Base-by-base conservation (phyloP, 2,329 filamentous ascomycete species). In the Alternaria conjuncta region DNA sequence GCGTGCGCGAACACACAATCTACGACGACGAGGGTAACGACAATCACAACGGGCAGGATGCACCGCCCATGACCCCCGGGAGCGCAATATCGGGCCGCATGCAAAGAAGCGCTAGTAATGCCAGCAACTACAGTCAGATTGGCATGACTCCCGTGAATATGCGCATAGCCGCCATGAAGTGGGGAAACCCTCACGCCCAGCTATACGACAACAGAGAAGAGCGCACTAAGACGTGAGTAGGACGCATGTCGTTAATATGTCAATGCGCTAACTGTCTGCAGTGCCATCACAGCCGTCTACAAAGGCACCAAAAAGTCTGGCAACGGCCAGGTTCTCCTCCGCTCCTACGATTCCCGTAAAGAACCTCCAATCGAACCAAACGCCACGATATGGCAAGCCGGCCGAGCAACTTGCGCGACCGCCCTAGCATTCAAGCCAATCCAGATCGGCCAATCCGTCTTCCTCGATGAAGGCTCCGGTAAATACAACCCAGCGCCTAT, bases 361-460 rank as follows among this genome's bases (percentile, higher is more conserved):
- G 96, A 98, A 79, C 92, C 94, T 0, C 88, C 94, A 0, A 92
- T 95, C 3, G 94, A 97, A 79, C 95, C 93, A 65, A 92, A 97
- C 75, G 97, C 94, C 81, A 97, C 91, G 49, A 96, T 99, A 61
- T 99, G 96, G 96, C 91, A 99, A 82, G 96, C 96, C 5, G 96
- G 96, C 11, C 89, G 96, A 64, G 96, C 96, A n/a, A 99, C 96
- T 1, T 93, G 88, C 57, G 93, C 96, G 1, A 96, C 95, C 1
- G 93, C 92, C 0, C 85, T 97, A 46, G 96, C 96, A 1, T 99
- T 99, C 83, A 99, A 99, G 79, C 94, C 95, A 0, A 94, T 99
- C 54, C 91, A 92, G 69, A 92, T 99, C 43, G 96, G 96, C 4
- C 95, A 98, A 79, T 95, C 94, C 1, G 86, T 94, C 10, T 99